Percentiles rank a stretch among this genome's conserved stretches.
Conservation (phyloP, 345 rosid species). For the Litchi chinensis region DNA sequence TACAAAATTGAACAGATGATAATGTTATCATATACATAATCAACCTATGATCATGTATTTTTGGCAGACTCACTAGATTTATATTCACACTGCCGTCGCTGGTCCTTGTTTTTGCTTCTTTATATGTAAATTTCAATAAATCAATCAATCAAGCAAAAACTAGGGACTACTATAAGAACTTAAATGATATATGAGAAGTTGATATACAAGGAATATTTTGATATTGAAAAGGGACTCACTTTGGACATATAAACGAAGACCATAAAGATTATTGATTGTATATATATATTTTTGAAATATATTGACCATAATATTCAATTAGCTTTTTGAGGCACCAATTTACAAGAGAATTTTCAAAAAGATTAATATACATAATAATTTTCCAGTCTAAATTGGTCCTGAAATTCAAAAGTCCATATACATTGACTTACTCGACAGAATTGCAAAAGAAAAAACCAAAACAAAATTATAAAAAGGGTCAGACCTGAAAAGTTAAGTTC, state of each 20-base stretch:
- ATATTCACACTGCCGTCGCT: background rate
- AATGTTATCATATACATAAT: background rate
- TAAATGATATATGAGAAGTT: background rate
- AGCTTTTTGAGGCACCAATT: background rate
- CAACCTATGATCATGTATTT: background rate
- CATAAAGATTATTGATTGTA: background rate
- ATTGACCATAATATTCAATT: background rate
- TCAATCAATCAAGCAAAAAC: background rate
- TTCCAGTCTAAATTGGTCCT: no score
- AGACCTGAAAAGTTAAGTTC: slow-evolving; percentile 85
- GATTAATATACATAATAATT: no score
- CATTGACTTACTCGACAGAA: no score
- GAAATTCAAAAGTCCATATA: no score
- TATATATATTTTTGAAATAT: no score
- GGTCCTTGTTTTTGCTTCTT: background rate
- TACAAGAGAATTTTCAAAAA: no score
- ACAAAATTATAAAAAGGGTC: no score
- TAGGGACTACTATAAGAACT: background rate
- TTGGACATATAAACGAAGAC: no score
- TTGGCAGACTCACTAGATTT: background rate
- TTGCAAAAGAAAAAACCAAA: no score
- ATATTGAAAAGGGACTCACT: no score
- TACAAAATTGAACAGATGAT: slow-evolving; percentile 26
- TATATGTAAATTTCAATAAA: no score
- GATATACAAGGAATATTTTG: no score